Percentiles rank a stretch among this genome's conserved stretches.
Evolutionary conservation across 2,329 filamentous ascomycete genomes (phyloP).

Genomic region (Neocucurbitaria cava): DNA sequence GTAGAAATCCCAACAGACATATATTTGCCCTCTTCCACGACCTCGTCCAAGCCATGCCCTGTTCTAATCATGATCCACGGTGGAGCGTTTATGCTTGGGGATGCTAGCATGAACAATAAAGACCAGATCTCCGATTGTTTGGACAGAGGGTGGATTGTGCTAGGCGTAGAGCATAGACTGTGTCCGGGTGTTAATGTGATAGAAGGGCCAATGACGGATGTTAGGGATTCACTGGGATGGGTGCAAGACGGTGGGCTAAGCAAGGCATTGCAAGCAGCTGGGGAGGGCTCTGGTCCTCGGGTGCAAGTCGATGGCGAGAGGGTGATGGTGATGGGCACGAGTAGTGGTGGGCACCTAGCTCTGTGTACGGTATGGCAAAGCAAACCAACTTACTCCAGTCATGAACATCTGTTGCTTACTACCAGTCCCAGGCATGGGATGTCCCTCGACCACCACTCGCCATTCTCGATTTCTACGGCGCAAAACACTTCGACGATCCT

Average conservation of each 20-base stretch:
- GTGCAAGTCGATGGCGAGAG: conserved; percentile 4
- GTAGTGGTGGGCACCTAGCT: conserved; percentile 17
- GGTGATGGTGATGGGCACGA: conserved; percentile 18
- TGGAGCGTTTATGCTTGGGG: conserved; percentile 23
- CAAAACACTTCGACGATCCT: conserved; percentile 16
- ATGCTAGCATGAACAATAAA: conserved; percentile 14
- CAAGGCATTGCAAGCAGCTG: background rate
- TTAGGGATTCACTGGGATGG: conserved; percentile 15
- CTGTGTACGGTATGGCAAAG: conserved; percentile 6
- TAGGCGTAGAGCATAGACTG: conserved; percentile 18
- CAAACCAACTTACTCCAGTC: too few species aligned
- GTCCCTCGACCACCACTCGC: conserved; percentile 7
- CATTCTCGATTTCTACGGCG: conserved; percentile 22
- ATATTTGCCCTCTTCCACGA: conserved; percentile 6
- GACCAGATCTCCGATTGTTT: conserved; percentile 21
- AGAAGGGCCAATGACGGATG: conserved; percentile 20
- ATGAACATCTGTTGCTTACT: too few species aligned
- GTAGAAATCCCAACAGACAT: conserved; percentile 19
- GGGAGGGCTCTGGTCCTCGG: too few species aligned
- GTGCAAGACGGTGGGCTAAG: conserved; percentile 5
- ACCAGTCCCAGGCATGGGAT: conserved; percentile 10
- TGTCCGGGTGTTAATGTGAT: conserved; percentile 20
- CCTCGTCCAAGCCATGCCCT: background rate
- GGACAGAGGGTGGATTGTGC: conserved; percentile 12
- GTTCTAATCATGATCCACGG: conserved; percentile 23